Base-by-base conservation (phyloP, 2,329 filamentous ascomycete species). In the Periconia sp. region DNA sequence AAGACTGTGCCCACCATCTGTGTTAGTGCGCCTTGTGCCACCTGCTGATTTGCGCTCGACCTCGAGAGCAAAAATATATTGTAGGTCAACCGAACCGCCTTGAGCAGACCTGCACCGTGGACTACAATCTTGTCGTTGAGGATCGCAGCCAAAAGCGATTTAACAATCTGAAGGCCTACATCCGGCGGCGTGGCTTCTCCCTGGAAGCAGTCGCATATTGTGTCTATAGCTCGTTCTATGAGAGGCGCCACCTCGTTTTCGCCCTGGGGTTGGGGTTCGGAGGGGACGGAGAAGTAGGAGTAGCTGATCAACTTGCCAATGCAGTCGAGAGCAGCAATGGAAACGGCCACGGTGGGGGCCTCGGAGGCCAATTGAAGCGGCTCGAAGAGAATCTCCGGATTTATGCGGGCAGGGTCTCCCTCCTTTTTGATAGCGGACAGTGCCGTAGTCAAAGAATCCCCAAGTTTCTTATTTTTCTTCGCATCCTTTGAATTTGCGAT, bases 1-100 rank as follows among this genome's bases (percentile, higher is more conserved):
- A 99, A 99, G 2, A 99, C 94, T 1, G 93, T 97, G 60, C 93
- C 92, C 40, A 97, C 91, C 94, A 99, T 99, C 76, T 99, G 94
- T 3, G 93, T 96, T 68, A 99, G 79, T 3, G 94, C 97, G 2
- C 94, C 94, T 73, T 99, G 95, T 1, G 95, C 95, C 47, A 97
- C 91, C 74, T 96, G 92, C 78, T 99, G 94, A 72, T 97, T 99
- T 52, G 91, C 86, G 59, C 89, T 95, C 59, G 88, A 96, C 70
- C 94, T 92, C 61, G 93, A 97, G 47, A 97, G 85, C 55, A 99
- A 82, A 74, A 99, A 99, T 64, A 99, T 95, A 78, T 99, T 99
- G 81, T 99, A 99, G 54, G 97, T 96, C 75, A 97, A 91, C 63
- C 94, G 89, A 60, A 99, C 92, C 50, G 94, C 93, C 79, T 99